A percentile compares a stretch with the other conserved stretches of the same genome.
Conservation (phyloP, 352 stramenopile genomes). For the Phytophthora cryptogea region DNA sequence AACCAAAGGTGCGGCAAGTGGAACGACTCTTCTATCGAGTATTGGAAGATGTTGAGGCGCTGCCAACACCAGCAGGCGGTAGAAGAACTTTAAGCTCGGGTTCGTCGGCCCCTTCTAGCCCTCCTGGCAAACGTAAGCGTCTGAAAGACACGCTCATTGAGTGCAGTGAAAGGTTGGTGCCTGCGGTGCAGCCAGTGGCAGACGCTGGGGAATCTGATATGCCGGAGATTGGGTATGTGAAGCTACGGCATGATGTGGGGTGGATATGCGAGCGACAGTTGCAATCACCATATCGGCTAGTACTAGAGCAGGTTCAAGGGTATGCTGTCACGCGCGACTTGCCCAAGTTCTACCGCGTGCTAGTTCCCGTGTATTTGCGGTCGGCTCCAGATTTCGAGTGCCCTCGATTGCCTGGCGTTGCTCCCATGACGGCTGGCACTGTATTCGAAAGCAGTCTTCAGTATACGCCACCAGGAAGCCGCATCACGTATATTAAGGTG, state of each 20-base stretch:
- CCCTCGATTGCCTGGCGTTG: constrained; percentile 65
- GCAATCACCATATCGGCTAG: constrained; percentile 46
- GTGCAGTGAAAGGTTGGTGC: constrained; percentile 79
- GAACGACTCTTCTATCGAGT: constrained; percentile 83
- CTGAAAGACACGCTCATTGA: constrained; percentile 76
- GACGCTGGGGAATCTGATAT: constrained; percentile 19
- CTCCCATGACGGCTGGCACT: constrained; percentile 63
- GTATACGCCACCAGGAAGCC: constrained; percentile 76
- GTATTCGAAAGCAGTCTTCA: constrained; percentile 82
- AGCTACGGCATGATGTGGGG: constrained; percentile 78
- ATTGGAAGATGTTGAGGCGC: constrained; percentile 64
- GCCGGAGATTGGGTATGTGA: constrained; percentile 71
- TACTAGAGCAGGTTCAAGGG: constrained; percentile 75
- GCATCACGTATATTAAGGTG: constrained; percentile 85
- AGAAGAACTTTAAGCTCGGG: constrained; percentile 10
- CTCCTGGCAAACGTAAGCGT: constrained; percentile 53
- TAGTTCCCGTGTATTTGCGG: constrained; percentile 68
- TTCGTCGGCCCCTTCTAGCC: constrained; percentile 29
- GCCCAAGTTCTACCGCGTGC: constrained; percentile 78
- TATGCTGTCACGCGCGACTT: constrained; percentile 69
- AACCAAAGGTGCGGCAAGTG: constrained; percentile 66
- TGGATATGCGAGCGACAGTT: constrained; percentile 78
- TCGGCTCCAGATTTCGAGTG: constrained; percentile 82
- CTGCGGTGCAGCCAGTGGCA: constrained; percentile 22
- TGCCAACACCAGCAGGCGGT: constrained; percentile 52